phyloP scores from a whole-genome alignment of 441 rosid species.

The Jatropha multifida region DNA sequence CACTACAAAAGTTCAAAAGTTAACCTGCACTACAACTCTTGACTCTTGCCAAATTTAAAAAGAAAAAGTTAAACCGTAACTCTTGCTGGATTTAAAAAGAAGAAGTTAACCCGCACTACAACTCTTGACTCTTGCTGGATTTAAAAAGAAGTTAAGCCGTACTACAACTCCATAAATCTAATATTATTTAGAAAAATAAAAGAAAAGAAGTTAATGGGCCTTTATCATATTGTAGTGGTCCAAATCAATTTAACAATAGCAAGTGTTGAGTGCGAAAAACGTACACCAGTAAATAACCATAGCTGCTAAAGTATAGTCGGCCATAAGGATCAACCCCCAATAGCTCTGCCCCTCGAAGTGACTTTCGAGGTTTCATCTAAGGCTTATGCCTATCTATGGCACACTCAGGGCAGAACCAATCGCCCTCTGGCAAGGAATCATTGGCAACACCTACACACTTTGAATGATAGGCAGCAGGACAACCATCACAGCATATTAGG shows the following conservation, averaged over 20 bases:
- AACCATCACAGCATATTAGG: conserved; percentile 93
- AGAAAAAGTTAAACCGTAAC: too few species aligned
- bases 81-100: too few species aligned
- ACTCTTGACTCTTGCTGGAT: too few species aligned
- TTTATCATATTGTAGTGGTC: too few species aligned
- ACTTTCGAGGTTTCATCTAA: conserved; percentile 50
- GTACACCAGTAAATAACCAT: conserved; percentile 92
- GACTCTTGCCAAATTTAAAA: too few species aligned
- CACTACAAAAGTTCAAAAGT: too few species aligned
- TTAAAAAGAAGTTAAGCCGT: too few species aligned
- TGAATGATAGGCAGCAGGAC: conserved; percentile 95
- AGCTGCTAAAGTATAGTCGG: conserved; percentile 77
- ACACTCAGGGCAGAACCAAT: conserved; percentile 97
- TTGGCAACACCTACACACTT: conserved; percentile 87
- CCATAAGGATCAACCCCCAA: conserved; percentile 82
- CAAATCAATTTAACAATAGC: conserved; percentile 10
- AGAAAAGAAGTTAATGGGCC: too few species aligned
- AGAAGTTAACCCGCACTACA: too few species aligned
- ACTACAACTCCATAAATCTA: too few species aligned
- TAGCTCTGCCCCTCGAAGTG: conserved; percentile 74
- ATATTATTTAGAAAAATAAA: too few species aligned
- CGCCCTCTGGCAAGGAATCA: conserved; percentile 83
- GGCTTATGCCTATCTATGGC: conserved; percentile 55
- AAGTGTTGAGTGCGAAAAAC: conserved; percentile 35
- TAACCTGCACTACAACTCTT: too few species aligned